Conservation (phyloP, 75 land plant genomes). For the Larix kaempferi region DNA sequence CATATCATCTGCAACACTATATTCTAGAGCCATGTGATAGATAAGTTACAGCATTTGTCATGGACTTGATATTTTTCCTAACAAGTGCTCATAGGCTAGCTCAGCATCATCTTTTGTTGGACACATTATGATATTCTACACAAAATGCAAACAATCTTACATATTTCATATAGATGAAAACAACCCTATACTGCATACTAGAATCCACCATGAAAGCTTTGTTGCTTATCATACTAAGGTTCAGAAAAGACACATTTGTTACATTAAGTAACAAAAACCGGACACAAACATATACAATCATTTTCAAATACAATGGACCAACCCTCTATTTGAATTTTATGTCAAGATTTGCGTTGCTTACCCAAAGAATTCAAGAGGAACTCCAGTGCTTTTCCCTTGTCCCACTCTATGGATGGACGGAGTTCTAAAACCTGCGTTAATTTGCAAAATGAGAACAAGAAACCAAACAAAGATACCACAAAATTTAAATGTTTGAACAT, state of each 20-base stretch:
- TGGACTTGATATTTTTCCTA: too few relatives aligned
- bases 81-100: neutral
- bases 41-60: too few relatives aligned
- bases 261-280: too few relatives aligned
- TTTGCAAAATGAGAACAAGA: neutral
- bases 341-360: slow-evolving; percentile 6
- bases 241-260: neutral
- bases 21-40: too few relatives aligned
- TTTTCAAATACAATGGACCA: neutral
- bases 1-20: too few relatives aligned
- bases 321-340: neutral
- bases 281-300: neutral
- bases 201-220: neutral
- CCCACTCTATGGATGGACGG: slow-evolving; percentile 61
- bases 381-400: slow-evolving; percentile 65
- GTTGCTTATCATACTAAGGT: neutral
- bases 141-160: neutral
- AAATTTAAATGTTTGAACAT: neutral
- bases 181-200: neutral
- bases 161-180: neutral
- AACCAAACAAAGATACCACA: neutral
- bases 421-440: slow-evolving; percentile 52
- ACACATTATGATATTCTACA: neutral
- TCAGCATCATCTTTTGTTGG: neutral
- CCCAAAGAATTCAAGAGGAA: slow-evolving; percentile 51